Base-by-base conservation (phyloP, 805 yeast genomes). In the Jamesozyma lodderae region DNA sequence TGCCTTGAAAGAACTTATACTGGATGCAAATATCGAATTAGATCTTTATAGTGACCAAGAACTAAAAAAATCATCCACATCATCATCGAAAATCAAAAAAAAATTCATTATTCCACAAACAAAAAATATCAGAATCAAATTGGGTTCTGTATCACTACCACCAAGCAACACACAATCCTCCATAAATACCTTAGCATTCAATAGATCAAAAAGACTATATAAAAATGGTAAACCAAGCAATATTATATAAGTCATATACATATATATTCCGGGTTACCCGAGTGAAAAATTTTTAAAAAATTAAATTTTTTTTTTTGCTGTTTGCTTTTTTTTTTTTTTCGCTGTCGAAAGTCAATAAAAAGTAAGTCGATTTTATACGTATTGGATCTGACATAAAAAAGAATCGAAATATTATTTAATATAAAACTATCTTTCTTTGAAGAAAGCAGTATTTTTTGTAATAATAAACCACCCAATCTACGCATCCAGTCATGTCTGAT, bases 401-500 rank as follows among this genome's bases (percentile, higher is more conserved):
- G n/a, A n/a, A n/a, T n/a, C n/a, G n/a, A n/a, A n/a, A n/a, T n/a
- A n/a, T n/a, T n/a, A n/a, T n/a, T n/a, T n/a, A n/a, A n/a, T n/a
- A n/a, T n/a, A n/a, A n/a, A n/a, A n/a, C n/a, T n/a, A n/a, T n/a
- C n/a, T n/a, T n/a, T n/a, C n/a, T n/a, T n/a, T n/a, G n/a, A n/a
- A n/a, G n/a, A n/a, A n/a, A n/a, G n/a, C n/a, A n/a, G n/a, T n/a
- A n/a, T n/a, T n/a, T n/a, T n/a, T n/a, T n/a, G n/a, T n/a, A n/a
- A n/a, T n/a, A n/a, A n/a, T n/a, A n/a, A n/a, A n/a, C n/a, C n/a
- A n/a, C n/a, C n/a, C n/a, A n/a, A n/a, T n/a, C n/a, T n/a, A n/a
- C n/a, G n/a, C n/a, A 23, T 23, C 25, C 25, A 23, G 10, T 23
- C 25, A 81, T 81, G 90, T 75, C 87, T 35, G 82, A 77, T 41